A percentile compares a stretch with the other conserved stretches of the same genome.
These are phyloP conservation scores for Backusella circina DNA, from an alignment of 192 early-diverging fungal genomes.

Conservation along the genomic window DNA sequence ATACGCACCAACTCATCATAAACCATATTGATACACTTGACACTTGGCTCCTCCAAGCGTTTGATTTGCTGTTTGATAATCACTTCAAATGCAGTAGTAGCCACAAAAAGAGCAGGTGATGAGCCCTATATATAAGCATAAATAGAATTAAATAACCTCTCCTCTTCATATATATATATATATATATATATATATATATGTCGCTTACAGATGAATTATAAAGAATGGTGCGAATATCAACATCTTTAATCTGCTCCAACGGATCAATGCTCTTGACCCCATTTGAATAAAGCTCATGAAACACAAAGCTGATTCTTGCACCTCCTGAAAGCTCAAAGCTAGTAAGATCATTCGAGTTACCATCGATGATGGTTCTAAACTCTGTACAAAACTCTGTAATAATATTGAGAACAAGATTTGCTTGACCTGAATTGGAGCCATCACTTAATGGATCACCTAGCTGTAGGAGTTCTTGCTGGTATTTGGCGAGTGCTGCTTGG, in stretches of 20 bases:
- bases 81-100: conserved; percentile 95
- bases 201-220: conserved; percentile 89
- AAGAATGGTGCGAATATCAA: conserved; percentile 96
- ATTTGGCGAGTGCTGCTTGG: conserved; percentile 76
- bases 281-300: conserved; percentile 94
- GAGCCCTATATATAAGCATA: conserved; percentile 60
- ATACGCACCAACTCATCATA: conserved; percentile 99
- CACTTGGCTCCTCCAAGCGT: conserved; percentile 95
- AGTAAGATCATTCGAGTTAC: conserved; percentile 93
- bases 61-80: conserved; percentile 99
- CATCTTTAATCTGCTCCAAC: conserved; percentile 98
- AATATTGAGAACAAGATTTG: conserved; percentile 93
- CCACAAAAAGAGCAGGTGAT: conserved; percentile 96
- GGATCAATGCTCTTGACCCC: conserved; percentile 95
- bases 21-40: conserved; percentile 93
- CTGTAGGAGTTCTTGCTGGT: conserved; percentile 78
- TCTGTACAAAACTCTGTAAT: conserved; percentile 99
- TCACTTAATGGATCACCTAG: conserved; percentile 92
- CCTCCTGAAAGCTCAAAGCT: conserved; percentile 95
- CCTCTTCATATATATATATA: background rate
- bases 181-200: too few species aligned
- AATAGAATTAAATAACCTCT: background rate
- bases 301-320: conserved; percentile 99
- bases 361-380: conserved; percentile 94
- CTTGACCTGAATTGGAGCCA: conserved; percentile 62